phyloP scores from a whole-genome alignment of 2,329 filamentous ascomycete species.

The Calonectria henricotiae region DNA sequence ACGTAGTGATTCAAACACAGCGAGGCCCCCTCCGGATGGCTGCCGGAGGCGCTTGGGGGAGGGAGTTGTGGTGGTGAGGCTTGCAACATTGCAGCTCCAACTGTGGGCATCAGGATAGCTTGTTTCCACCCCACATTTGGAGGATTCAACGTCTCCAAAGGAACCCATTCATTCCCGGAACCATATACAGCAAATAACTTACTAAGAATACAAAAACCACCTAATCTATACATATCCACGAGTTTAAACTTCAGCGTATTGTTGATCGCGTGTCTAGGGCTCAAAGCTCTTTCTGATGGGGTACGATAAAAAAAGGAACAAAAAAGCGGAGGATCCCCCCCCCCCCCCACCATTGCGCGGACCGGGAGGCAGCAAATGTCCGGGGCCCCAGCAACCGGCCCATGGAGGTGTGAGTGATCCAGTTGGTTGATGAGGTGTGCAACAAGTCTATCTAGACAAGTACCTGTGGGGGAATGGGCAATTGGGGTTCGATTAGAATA shows the following conservation, averaged over 20 bases:
- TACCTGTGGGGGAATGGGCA: slow-evolving; percentile 20
- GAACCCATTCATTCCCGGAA: too few relatives aligned
- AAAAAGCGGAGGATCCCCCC: slow-evolving; percentile 32
- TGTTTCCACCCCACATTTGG: too few relatives aligned
- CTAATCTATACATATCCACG: not conserved
- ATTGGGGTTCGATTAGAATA: not conserved
- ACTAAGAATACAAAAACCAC: too few relatives aligned
- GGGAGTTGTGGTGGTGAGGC: too few relatives aligned
- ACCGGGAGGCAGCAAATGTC: slow-evolving; percentile 39
- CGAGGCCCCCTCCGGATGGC: too few relatives aligned
- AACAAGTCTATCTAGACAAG: slow-evolving; percentile 25
- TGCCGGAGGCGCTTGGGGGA: too few relatives aligned
- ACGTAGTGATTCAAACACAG: too few relatives aligned
- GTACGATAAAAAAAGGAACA: slow-evolving; percentile 18
- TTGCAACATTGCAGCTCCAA: too few relatives aligned
- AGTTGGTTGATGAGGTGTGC: slow-evolving; percentile 32
- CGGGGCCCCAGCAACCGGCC: slow-evolving; percentile 40
- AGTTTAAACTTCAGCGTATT: not conserved
- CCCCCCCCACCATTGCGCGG: slow-evolving; percentile 37
- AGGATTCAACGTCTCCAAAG: too few relatives aligned
- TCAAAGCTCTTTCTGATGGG: not conserved
- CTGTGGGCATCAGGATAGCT: too few relatives aligned
- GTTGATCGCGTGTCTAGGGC: not conserved
- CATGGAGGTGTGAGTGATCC: slow-evolving; percentile 1
- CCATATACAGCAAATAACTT: too few relatives aligned